Evolutionary conservation across 2,329 filamentous ascomycete species (phyloP), one percentile per base, ranked within the genome.

Genomic region (Hypoxylon sp.): DNA sequence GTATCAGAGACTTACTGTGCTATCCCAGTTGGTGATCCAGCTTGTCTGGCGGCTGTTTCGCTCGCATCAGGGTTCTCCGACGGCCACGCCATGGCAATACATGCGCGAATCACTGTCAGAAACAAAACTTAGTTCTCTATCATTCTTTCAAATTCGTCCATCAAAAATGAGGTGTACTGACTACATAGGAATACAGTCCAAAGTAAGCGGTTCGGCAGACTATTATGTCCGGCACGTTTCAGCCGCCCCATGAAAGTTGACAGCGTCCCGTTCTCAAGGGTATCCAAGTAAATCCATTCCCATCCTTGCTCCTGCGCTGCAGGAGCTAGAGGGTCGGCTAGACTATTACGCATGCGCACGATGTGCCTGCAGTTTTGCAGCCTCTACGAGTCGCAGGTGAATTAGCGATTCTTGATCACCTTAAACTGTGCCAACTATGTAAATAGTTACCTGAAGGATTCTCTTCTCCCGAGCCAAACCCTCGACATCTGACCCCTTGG

Each of bases 11-110:
- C 61, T 41, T 61, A 64, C 61, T 64, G 61, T 22, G 28, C 26
- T 24, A 64, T 26, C 8, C 56, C 48, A n/a, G 46, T 43, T 2
- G 56, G 50, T 11, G 2, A 8, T 28, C 26, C 3, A 44, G 34
- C 5, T 15, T 8, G 28, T 10, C n/a, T 24, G n/a, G 43, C 39
- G 2, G n/a, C n/a, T n/a, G 61, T 59, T 26, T 64, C 61, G 28
- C 59, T 56, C n/a, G 22, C n/a, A 20, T 64, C n/a, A 6, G 37
- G 15, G 13, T 30, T 22, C 7, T 39, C 22, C 4, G 17, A 20
- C 17, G 56, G 61, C 51, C 56, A 64, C 2, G 56, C 56, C 46
- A 64, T 56, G 15, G 44, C 61, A 10, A 64, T 64, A 49, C 56
- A 64, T 11, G 56, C 17, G 7, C 61, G 56, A 46, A 64, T 26